Evolutionary conservation across 441 rosid species (phyloP), one percentile per base, ranked within the genome.

Genomic region (Populus hybrid): DNA sequence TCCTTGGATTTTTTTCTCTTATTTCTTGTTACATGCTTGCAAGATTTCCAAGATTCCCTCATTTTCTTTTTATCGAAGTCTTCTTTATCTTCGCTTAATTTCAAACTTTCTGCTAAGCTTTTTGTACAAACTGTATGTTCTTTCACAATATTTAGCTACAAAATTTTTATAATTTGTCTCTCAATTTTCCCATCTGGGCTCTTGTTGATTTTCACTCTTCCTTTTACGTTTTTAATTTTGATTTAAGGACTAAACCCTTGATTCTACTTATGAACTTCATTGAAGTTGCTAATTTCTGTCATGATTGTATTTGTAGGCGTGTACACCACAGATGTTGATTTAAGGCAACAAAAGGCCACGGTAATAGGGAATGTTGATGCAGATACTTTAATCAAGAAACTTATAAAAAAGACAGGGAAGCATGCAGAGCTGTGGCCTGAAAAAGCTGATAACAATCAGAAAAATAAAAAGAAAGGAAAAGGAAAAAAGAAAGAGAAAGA

Each of bases 341-440:
- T 87, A 80, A 88, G 81, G 86, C 94, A 88, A 75, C 97, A 92
- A 0, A 94, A 90, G 75, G 95, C 85, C 57, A 87, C 85, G 7
- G 94, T 93, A 59, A 80, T 74, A 5, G 95, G 97, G 64, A 90
- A 89, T 81, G 88, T 93, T 8, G 89, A 89, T 26, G 87, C 86
- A 3, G 85, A 82, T 36, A 78, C 91, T 75, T 78, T 94, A 83
- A 89, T 94, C 70, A 89, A 86, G 84, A 90, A 90, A 79, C 86
- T 93, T 30, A 79, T 78, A 63, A 91, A 80, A 53, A 91, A 79
- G 68, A 81, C 90, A 12, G 93, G 97, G 74, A 93, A 90, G 78
- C 95, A 89, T 79, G 98, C 95, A 11, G 97, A 90, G 89, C 67
- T 94, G 65, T 94, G 95, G 98, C 97, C 95, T 34, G 90, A 86